Evolutionary conservation across 768 basidiomycete genomes (phyloP).

Genomic region (Boletus speciosus): DNA sequence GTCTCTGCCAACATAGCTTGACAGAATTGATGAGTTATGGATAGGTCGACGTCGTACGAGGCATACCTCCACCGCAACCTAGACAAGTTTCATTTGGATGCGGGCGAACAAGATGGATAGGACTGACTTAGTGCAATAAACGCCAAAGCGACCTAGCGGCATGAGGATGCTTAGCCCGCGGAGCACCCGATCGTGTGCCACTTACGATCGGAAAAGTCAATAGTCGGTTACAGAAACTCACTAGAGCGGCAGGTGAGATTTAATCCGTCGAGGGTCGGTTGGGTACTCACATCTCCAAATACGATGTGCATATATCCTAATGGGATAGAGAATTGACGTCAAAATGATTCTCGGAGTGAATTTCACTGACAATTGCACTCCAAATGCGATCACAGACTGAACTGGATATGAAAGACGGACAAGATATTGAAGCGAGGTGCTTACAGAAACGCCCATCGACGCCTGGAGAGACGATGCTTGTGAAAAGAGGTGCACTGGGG

Average conservation of each 20-base stretch:
- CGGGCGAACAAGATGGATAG: not conserved
- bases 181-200: not conserved
- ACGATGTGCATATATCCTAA: slow-evolving; percentile 36
- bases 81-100: not conserved
- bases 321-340: slow-evolving; percentile 2
- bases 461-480: slow-evolving; percentile 18
- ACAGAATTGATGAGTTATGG: slow-evolving; percentile 1
- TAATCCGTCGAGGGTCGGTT: not conserved
- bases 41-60: not conserved
- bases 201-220: slow-evolving; percentile 34
- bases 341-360: not conserved
- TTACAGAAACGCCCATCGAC: slow-evolving; percentile 35
- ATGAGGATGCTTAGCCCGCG: not conserved
- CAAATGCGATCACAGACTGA: slow-evolving; percentile 34
- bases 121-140: slow-evolving; percentile 27
- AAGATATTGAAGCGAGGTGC: not conserved
- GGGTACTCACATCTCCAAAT: slow-evolving; percentile 34
- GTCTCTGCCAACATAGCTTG: slow-evolving; percentile 33
- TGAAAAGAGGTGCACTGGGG: not conserved
- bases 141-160: slow-evolving; percentile 25
- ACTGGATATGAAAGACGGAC: not conserved
- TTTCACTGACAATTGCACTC: slow-evolving; percentile 32
- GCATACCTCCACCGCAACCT: slow-evolving; percentile 31
- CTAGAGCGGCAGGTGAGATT: slow-evolving; percentile 14
- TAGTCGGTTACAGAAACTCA: slow-evolving; percentile 30